Evolutionary conservation across 345 rosid genomes (phyloP).

Genomic region (Citrus australasica): DNA sequence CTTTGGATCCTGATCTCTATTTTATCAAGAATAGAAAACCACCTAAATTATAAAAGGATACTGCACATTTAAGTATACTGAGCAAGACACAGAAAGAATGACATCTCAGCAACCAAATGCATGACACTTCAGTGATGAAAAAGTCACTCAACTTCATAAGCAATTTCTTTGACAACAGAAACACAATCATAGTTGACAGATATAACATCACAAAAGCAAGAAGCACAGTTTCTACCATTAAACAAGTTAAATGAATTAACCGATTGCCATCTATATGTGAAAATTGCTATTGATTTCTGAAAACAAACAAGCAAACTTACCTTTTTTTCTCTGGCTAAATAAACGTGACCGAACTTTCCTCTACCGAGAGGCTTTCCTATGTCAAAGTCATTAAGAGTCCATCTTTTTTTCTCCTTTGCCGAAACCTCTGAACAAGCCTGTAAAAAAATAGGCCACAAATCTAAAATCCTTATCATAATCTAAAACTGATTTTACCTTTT

Average conservation of each 20-base stretch:
- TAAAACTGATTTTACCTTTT: background rate
- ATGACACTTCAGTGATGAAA: background rate
- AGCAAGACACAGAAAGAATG: background rate
- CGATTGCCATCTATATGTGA: background rate
- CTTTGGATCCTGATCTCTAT: background rate
- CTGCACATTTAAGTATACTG: background rate
- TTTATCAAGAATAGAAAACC: background rate
- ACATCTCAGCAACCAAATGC: background rate
- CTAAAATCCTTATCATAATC: background rate
- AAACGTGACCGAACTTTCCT: constrained; percentile 95
- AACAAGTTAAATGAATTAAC: background rate
- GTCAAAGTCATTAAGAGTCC: constrained; percentile 84
- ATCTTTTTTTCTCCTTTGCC: constrained; percentile 53
- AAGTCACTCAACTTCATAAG: background rate
- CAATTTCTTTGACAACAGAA: background rate
- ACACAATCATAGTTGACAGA: background rate
- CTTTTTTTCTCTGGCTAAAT: constrained; percentile 89
- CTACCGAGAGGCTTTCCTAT: constrained; percentile 95
- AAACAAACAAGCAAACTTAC: constrained; percentile 27
- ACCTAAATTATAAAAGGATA: background rate
- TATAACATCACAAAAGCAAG: background rate
- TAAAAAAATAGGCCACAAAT: constrained; percentile 4
- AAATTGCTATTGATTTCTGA: background rate
- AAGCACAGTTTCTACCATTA: background rate
- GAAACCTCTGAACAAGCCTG: constrained; percentile 62